phyloP scores from a whole-genome alignment of 2,329 filamentous ascomycete species.

The Verticillium alfalfae region DNA sequence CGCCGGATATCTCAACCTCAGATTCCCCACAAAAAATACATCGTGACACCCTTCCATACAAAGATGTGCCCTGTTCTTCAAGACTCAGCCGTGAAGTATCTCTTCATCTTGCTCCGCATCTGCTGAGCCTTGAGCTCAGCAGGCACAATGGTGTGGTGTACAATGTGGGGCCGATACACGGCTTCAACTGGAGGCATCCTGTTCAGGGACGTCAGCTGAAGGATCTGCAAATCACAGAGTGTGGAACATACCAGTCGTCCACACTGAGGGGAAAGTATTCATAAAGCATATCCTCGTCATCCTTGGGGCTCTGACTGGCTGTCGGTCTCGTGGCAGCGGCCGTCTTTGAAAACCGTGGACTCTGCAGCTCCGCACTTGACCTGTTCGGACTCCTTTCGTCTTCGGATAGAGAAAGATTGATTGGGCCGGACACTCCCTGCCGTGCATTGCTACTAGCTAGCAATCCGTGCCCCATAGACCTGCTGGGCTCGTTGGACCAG shows the following conservation, averaged over 20 bases:
- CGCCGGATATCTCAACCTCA: not conserved
- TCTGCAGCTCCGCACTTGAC: conserved; percentile 43
- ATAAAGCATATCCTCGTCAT: conserved; percentile 79
- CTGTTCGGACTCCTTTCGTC: conserved; percentile 54
- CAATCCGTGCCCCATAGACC: not conserved
- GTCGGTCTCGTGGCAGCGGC: conserved; percentile 26
- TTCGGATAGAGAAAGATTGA: conserved; percentile 53
- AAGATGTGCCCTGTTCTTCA: not conserved
- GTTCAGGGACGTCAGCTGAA: conserved; percentile 14
- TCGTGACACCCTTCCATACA: not conserved
- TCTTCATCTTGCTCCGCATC: conserved; percentile 59
- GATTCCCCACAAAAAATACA: not conserved
- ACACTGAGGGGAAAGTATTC: conserved; percentile 91
- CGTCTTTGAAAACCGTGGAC: conserved; percentile 40
- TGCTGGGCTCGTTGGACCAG: conserved; percentile 33
- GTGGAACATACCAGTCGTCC: conserved; percentile 68
- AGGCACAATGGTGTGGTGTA: conserved; percentile 76
- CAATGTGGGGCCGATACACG: conserved; percentile 85
- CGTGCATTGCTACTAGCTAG: not conserved
- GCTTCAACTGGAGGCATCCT: conserved; percentile 85
- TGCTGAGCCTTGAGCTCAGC: conserved; percentile 66
- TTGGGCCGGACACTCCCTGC: conserved; percentile 26
- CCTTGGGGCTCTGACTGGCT: conserved; percentile 56
- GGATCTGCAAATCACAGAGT: not conserved
- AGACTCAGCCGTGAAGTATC: conserved; percentile 67